Conservation (phyloP, 148 eudicot species). For the Vaccinium corymbosum region DNA sequence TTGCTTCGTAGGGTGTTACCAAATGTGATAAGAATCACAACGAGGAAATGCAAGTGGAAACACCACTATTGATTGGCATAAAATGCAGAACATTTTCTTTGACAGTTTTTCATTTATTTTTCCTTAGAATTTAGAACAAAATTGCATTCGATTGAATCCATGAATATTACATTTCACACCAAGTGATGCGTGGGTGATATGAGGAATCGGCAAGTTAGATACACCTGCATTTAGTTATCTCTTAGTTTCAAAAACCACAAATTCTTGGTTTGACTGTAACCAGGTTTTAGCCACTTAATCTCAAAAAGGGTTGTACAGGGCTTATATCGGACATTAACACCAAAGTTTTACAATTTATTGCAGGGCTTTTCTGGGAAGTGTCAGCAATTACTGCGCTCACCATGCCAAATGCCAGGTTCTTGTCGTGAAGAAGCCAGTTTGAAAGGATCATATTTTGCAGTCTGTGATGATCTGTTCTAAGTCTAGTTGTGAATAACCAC, state of each 20-base stretch:
- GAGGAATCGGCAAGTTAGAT: not conserved
- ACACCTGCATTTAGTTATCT: not conserved
- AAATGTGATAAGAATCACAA: too few relatives aligned
- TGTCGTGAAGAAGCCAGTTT: constrained; percentile 33
- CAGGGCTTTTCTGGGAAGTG: constrained; percentile 59
- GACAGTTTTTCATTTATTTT: not conserved
- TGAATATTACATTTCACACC: not conserved
- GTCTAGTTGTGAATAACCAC: not conserved
- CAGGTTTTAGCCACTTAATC: not conserved
- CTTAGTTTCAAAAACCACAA: not conserved
- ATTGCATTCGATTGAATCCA: not conserved
- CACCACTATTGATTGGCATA: not conserved
- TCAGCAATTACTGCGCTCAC: constrained; percentile 52
- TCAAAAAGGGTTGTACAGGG: not conserved
- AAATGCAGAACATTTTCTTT: not conserved
- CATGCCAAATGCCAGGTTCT: constrained; percentile 52
- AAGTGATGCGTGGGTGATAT: not conserved
- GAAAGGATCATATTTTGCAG: not conserved
- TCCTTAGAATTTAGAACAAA: not conserved
- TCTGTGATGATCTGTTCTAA: not conserved
- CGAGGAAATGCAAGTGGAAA: not conserved
- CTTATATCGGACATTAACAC: not conserved
- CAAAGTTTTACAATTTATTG: constrained; percentile 8
- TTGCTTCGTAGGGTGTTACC: too few relatives aligned
- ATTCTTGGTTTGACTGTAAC: not conserved